Evolutionary conservation across 208 protist genomes (phyloP).

Genomic region (Leishmania amazonensis): DNA sequence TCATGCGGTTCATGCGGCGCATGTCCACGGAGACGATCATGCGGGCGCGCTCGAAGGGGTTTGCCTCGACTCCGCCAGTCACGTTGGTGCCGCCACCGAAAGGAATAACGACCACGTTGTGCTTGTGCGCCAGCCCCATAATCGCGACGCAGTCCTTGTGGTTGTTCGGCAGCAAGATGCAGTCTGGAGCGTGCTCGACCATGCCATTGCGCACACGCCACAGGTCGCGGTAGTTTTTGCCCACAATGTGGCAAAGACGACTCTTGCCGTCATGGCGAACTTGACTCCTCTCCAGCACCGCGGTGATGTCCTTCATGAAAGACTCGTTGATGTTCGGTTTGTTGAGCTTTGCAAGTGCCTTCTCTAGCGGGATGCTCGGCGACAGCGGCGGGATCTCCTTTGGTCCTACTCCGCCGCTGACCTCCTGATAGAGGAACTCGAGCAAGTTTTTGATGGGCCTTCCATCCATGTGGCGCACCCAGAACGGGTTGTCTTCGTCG

Average conservation of each 20-base stretch:
- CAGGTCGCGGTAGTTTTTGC: conserved; percentile 95
- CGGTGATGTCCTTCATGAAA: conserved; percentile 75
- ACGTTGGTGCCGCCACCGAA: conserved; percentile 96
- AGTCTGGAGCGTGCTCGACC: conserved; percentile 90
- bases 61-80: conserved; percentile 88
- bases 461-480: conserved; percentile 73
- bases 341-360: conserved; percentile 73
- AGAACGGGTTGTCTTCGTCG: conserved; percentile 52
- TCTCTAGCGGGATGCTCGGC: conserved; percentile 70
- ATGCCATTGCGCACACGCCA: conserved; percentile 89
- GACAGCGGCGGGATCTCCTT: conserved; percentile 53
- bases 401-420: conserved; percentile 46
- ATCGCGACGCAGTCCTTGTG: conserved; percentile 89
- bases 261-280: conserved; percentile 72
- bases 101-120: conserved; percentile 94
- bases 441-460: conserved; percentile 83
- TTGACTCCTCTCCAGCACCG: conserved; percentile 57
- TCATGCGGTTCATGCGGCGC: conserved; percentile 92
- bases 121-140: conserved; percentile 81
- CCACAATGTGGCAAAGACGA: conserved; percentile 84
- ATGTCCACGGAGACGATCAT: conserved; percentile 95
- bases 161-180: conserved; percentile 85
- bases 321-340: conserved; percentile 68
- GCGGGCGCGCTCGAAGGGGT: conserved; percentile 81
- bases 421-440: conserved; percentile 82